A percentile compares a stretch with the other conserved stretches of the same genome.
Conservation (phyloP, 139 green algal species). For the Zygnema cylindricum region DNA sequence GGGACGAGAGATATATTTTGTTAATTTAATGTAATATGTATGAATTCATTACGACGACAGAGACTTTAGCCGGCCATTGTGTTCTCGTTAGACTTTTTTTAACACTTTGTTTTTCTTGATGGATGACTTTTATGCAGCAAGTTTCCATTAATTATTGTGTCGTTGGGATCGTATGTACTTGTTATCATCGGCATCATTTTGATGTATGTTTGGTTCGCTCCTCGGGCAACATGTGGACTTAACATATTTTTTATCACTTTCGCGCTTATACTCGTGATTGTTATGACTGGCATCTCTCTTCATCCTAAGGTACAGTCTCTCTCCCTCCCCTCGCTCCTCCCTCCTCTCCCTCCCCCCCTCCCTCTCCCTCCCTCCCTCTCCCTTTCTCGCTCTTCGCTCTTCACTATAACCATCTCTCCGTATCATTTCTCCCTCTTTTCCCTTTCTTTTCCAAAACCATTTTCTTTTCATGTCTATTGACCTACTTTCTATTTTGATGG, state of each 20-base stretch:
- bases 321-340: background rate
- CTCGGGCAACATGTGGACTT: constrained; percentile 78
- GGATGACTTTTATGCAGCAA: constrained; percentile 25
- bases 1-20: too few species aligned
- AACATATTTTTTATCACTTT: constrained; percentile 90
- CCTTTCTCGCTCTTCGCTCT: background rate
- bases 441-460: background rate
- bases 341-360: background rate
- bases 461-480: too few species aligned
- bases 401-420: background rate
- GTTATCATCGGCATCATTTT: constrained; percentile 79
- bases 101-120: too few species aligned
- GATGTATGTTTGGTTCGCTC: constrained; percentile 79
- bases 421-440: background rate
- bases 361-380: background rate
- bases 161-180: constrained; percentile 69
- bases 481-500: too few species aligned
- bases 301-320: constrained; percentile 28
- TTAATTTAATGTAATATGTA: background rate
- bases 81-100: too few species aligned
- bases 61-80: background rate
- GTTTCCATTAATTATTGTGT: constrained; percentile 81
- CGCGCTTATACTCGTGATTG: constrained; percentile 72
- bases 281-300: constrained; percentile 65
- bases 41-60: background rate